Conservation (phyloP, 1,284 basidiomycete genomes). For the Filobasidium uniguttulatum region DNA sequence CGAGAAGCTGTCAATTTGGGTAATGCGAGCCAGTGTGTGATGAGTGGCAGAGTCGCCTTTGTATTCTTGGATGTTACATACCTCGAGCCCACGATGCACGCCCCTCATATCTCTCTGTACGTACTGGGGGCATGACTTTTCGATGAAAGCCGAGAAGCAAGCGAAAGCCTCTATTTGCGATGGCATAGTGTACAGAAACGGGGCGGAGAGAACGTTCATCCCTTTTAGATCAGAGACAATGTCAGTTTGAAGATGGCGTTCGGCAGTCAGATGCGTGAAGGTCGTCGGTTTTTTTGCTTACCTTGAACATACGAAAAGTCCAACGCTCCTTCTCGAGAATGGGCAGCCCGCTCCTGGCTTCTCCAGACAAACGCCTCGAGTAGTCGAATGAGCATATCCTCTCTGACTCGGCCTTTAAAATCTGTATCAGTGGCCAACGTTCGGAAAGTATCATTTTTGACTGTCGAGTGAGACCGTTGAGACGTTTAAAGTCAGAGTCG, state of each 20-base stretch:
- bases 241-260: background rate
- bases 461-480: conserved; percentile 19
- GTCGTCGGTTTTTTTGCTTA: conserved; percentile 8
- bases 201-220: conserved; percentile 96
- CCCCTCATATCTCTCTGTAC: conserved; percentile 90
- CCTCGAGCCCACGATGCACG: conserved; percentile 84
- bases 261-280: too few relatives aligned
- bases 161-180: conserved; percentile 93
- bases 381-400: conserved; percentile 89
- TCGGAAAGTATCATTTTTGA: conserved; percentile 48
- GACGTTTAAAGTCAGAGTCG: conserved; percentile 1
- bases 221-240: conserved; percentile 30
- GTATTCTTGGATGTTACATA: conserved; percentile 35
- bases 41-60: too few relatives aligned
- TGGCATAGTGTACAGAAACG: conserved; percentile 90
- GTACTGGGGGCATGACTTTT: conserved; percentile 80
- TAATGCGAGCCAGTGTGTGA: background rate
- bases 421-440: conserved; percentile 88
- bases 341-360: conserved; percentile 61
- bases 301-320: conserved; percentile 88
- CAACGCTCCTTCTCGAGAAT: conserved; percentile 29
- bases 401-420: conserved; percentile 86
- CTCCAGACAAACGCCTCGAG: conserved; percentile 96
- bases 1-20: conserved; percentile 54
- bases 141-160: conserved; percentile 88